A percentile compares a stretch with the other conserved stretches of the same genome.
Conservation (phyloP, 371 early-diverging fungal genomes). For the Funneliformis caledonium region DNA sequence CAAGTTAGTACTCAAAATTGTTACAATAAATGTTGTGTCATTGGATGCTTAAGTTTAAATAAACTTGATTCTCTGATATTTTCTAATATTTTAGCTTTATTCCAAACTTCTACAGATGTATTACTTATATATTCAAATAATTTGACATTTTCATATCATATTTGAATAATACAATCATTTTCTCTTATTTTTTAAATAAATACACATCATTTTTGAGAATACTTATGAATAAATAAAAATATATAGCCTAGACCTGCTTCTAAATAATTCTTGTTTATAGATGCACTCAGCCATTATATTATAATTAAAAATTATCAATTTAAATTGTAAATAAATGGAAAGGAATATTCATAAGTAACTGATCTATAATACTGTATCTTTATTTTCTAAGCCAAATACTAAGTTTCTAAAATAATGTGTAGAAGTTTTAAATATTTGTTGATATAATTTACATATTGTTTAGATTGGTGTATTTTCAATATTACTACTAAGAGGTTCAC, state of each 20-base stretch:
- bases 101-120: neutral
- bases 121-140: neutral
- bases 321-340: neutral
- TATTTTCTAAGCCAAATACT: neutral
- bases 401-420: neutral
- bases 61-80: neutral
- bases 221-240: neutral
- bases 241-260: neutral
- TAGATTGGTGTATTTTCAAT: neutral
- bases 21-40: neutral
- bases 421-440: neutral
- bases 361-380: neutral
- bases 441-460: conserved; percentile 1
- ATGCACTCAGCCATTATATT: neutral
- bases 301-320: neutral
- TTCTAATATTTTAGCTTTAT: neutral
- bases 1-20: neutral
- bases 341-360: neutral
- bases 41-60: neutral
- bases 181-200: neutral
- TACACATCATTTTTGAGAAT: neutral
- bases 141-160: neutral
- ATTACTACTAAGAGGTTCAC: neutral
- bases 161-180: neutral
- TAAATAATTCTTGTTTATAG: neutral